phyloP scores from a whole-genome alignment of 805 yeast genomes.

The Yarrowia deformans region DNA sequence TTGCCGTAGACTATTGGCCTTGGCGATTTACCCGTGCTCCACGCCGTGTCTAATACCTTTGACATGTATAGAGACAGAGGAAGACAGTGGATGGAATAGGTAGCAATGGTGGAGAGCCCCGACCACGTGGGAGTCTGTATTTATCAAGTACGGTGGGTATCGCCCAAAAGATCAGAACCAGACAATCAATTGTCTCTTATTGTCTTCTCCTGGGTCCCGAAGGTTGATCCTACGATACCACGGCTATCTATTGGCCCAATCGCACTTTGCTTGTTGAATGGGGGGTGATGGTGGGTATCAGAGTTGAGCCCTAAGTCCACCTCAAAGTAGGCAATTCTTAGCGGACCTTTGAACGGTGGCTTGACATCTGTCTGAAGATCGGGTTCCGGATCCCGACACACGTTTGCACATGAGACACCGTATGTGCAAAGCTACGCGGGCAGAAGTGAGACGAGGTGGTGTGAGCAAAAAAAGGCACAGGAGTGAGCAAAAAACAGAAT shows the following conservation, averaged over 20 bases:
- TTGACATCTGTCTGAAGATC: background rate
- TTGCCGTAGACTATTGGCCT: constrained; percentile 15
- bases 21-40: background rate
- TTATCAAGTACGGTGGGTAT: background rate
- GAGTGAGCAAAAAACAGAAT: background rate
- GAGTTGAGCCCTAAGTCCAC: background rate
- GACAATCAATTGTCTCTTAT: background rate
- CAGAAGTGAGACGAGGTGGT: background rate
- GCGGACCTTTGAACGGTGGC: background rate
- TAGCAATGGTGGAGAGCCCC: no score
- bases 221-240: no score
- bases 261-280: background rate
- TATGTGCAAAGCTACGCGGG: background rate
- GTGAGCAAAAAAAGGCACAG: no score
- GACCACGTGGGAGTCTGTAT: constrained; percentile 9
- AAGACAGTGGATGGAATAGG: no score
- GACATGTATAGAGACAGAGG: background rate
- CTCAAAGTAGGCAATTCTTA: background rate
- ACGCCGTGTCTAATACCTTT: background rate
- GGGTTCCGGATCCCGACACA: background rate
- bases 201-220: background rate
- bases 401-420: background rate
- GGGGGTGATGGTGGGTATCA: constrained; percentile 1
- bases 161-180: background rate
- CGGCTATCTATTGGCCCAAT: background rate